Percentiles rank a stretch among this genome's conserved stretches.
Evolutionary conservation across 139 green algal genomes (phyloP).

Genomic region (Dunaliella primolecta): DNA sequence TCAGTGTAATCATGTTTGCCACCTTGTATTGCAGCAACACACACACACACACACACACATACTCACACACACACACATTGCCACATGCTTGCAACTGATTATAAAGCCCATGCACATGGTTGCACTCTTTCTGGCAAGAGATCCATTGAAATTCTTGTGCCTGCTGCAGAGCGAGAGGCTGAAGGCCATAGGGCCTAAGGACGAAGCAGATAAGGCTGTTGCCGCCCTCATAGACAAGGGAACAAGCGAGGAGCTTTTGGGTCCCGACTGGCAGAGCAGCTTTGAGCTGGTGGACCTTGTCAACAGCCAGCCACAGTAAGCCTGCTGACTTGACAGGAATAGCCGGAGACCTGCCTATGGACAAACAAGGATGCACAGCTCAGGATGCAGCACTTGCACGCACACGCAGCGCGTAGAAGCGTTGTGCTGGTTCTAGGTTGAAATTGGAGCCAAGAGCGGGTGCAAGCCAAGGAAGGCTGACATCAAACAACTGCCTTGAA

Average conservation of each 20-base stretch:
- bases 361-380: too few relatives aligned
- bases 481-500: background rate
- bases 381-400: background rate
- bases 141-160: too few relatives aligned
- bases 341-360: too few relatives aligned
- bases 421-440: too few relatives aligned
- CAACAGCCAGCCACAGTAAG: conserved; percentile 34
- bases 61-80: background rate
- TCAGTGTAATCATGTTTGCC: too few relatives aligned
- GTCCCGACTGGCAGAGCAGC: conserved; percentile 49
- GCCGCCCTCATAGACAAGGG: conserved; percentile 35
- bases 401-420: background rate
- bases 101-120: too few relatives aligned
- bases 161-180: background rate
- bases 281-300: conserved; percentile 52
- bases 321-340: too few relatives aligned
- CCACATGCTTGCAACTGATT: background rate
- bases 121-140: too few relatives aligned
- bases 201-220: conserved; percentile 32
- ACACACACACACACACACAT: background rate
- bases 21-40: too few relatives aligned
- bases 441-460: too few relatives aligned
- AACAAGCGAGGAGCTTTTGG: conserved; percentile 38
- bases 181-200: conserved; percentile 3
- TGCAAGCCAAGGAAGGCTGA: too few relatives aligned